These are phyloP conservation scores for Persicaria tinctoria DNA, from an alignment of 148 eudicot species.

Conservation along the genomic window DNA sequence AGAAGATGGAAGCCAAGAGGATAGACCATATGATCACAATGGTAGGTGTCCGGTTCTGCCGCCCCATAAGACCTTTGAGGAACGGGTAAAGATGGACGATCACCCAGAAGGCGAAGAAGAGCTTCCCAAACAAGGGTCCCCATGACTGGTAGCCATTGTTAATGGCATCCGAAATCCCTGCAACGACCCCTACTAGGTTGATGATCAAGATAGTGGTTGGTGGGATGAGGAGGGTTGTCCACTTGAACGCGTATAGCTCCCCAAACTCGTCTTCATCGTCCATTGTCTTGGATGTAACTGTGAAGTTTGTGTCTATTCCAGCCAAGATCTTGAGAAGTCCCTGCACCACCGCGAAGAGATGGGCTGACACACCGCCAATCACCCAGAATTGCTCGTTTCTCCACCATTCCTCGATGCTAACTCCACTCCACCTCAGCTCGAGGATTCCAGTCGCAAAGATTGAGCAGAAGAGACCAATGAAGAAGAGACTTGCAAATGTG, in stretches of 20 bases:
- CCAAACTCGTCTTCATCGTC: slow-evolving; percentile 82
- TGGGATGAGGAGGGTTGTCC: slow-evolving; percentile 96
- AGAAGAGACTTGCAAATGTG: slow-evolving; percentile 95
- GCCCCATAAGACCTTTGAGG: slow-evolving; percentile 96
- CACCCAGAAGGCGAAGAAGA: slow-evolving; percentile 95
- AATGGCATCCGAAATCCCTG: slow-evolving; percentile 95
- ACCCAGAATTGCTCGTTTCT: slow-evolving; percentile 66
- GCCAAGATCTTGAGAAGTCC: slow-evolving; percentile 85
- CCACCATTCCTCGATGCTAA: slow-evolving; percentile 99
- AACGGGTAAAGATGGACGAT: slow-evolving; percentile 94
- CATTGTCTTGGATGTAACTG: slow-evolving; percentile 69
- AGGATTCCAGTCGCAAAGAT: slow-evolving; percentile 87
- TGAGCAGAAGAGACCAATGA: slow-evolving; percentile 79
- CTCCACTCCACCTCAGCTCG: slow-evolving; percentile 98
- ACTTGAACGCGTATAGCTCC: slow-evolving; percentile 79
- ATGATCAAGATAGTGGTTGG: slow-evolving; percentile 87
- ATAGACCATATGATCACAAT: slow-evolving; percentile 93
- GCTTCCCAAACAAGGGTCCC: slow-evolving; percentile 96
- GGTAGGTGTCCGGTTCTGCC: slow-evolving; percentile 95
- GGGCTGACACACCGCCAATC: slow-evolving; percentile 76
- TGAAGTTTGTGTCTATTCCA: slow-evolving; percentile 94
- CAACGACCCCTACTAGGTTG: slow-evolving; percentile 95
- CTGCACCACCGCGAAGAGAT: slow-evolving; percentile 90
- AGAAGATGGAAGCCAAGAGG: slow-evolving; percentile 88
- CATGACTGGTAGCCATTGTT: slow-evolving; percentile 91